Evolutionary conservation across 1,284 basidiomycete species (phyloP), one percentile per base, ranked within the genome.

Genomic region (Ustilago hordei): DNA sequence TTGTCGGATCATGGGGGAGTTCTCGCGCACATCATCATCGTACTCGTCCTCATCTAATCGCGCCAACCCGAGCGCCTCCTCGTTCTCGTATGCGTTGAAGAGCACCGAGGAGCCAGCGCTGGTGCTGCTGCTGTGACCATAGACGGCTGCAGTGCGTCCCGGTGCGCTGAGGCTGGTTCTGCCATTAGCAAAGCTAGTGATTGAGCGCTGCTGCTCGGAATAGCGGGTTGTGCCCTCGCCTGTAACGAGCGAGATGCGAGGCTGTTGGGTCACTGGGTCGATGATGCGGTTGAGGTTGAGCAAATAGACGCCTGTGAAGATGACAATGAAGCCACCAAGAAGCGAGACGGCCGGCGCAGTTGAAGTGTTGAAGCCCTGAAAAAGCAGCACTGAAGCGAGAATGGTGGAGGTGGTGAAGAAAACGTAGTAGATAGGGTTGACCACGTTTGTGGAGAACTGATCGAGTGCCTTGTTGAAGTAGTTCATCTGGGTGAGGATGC

Each of bases 401-500:
- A 98, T 93, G 34, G 96, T 98, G 12, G 93, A 93, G 2, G 94
- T 94, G n/a, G 95, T 95, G 88, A 99, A 99, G 87, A 94, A 93
- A 86, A 98, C 96, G 85, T 96, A 98, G 88, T 99, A 99, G 89
- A 97, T 93, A 0, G 97, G 96, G 86, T 99, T 99, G 67, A 99
- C 95, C 50, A 98, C 94, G 85, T 98, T 99, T 52, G 96, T 98
- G 5, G 94, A 95, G 87, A 98, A 99, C 1, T 92, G 94, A 85
- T 98, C 96, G 60, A 99, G 90, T 0, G 96, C 97, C 86, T 98
- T 98, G 89, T 98, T 99, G 88, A 98, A 98, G 89, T 97, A 99
- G 88, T 98, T 96, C 93, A 97, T 95, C 88, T 98, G 95, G 2
- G 97, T 91, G 60, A 97, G 85, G 83, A 99, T 98, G 87, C 95